Evolutionary conservation across 768 basidiomycete species (phyloP), one percentile per base, ranked within the genome.

Genomic region (Pulveroboletus sp.): DNA sequence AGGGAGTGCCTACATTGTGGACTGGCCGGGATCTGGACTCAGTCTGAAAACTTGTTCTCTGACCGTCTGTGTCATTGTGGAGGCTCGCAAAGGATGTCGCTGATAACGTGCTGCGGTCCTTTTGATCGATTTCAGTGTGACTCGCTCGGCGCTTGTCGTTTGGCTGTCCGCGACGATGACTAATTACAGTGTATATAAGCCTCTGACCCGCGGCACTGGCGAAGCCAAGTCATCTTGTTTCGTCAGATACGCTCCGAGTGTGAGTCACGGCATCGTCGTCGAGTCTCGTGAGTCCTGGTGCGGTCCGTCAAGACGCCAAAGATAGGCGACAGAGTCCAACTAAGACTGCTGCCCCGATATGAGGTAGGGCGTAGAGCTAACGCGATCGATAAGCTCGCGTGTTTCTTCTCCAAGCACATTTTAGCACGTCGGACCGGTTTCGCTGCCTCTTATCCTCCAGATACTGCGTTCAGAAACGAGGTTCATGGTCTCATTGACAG

Each of bases 41-140:
- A 72, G 63, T 47, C 81, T 73, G 51, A 82, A 54, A 49, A 82
- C 66, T 40, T 75, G 74, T 36, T 78, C 69, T 68, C 81, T 76
- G 44, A 84, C 71, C 57, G 74, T 81, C 62, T 77, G 79, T 5
- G 74, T 56, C 81, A 83, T 82, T 21, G 44, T 47, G 44, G 18
- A n/a, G n/a, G n/a, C n/a, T n/a, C n/a, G n/a, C n/a, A n/a, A n/a
- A n/a, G n/a, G n/a, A 46, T 24, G 38, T 21, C 21, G 21, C 21
- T 21, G 21, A 21, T 21, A 21, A 4, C 21, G 32, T n/a, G 15
- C 6, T 33, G 24, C 21, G 28, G 47, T 42, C 33, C 18, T 47
- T n/a, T 28, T 39, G n/a, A n/a, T n/a, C n/a, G n/a, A n/a, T n/a
- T n/a, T n/a, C n/a, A n/a, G n/a, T n/a, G 35, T 43, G 32, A 33